Conservation (phyloP, 2,329 filamentous ascomycete genomes). For the Colletotrichum lindemuthianum region DNA sequence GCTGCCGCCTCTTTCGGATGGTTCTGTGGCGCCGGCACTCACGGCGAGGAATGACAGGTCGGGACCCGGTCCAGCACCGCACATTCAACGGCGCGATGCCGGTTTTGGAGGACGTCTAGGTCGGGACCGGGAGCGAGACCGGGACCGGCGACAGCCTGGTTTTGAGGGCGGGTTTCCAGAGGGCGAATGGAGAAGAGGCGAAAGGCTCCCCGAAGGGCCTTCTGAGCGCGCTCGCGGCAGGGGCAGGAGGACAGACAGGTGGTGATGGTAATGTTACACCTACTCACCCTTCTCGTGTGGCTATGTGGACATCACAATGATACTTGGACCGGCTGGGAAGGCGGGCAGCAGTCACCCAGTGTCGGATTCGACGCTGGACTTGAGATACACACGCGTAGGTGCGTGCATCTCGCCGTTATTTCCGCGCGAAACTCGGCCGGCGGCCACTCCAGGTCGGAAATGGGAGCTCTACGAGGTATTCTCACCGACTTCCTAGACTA, state of each 20-base stretch:
- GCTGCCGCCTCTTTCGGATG: conserved; percentile 78
- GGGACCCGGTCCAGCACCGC: conserved; percentile 20
- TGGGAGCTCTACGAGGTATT: no score
- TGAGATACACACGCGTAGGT: not conserved
- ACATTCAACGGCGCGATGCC: conserved; percentile 29
- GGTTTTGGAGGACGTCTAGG: conserved; percentile 44
- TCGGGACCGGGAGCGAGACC: conserved; percentile 43
- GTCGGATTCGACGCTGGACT: not conserved
- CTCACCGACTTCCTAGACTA: no score
- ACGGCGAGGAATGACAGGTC: conserved; percentile 57
- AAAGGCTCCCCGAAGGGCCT: conserved; percentile 66
- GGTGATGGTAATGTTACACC: conserved; percentile 17
- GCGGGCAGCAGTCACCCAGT: no score
- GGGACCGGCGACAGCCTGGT: conserved; percentile 49
- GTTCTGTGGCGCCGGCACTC: conserved; percentile 74
- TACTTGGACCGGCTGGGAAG: no score
- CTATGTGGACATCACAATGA: not conserved
- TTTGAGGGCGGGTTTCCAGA: conserved; percentile 51
- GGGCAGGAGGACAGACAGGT: conserved; percentile 54
- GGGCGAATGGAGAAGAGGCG: conserved; percentile 75
- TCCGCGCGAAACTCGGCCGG: no score
- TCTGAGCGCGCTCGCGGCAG: conserved; percentile 49
- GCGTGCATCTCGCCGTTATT: no score
- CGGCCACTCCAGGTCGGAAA: no score
- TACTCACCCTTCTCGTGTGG: not conserved